Percentiles rank a stretch among this genome's conserved stretches.
phyloP scores from a whole-genome alignment of 1,284 basidiomycete genomes.

The Ceratobasidium sp. region DNA sequence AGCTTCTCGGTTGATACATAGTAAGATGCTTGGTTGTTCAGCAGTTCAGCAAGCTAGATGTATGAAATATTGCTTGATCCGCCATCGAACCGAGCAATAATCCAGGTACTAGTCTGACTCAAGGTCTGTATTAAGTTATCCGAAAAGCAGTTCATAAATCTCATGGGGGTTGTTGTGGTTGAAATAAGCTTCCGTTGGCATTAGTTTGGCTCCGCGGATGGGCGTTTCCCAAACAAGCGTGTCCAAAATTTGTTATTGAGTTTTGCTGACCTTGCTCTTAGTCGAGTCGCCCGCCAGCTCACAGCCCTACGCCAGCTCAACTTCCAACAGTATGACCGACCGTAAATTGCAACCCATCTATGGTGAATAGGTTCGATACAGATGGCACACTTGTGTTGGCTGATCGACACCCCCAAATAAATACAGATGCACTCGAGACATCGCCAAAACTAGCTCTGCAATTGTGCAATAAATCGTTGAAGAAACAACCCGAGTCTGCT shows the following conservation, averaged over 20 bases:
- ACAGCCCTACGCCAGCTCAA: not conserved
- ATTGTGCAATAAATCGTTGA: slow-evolving; percentile 85
- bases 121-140: not conserved
- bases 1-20: too few species aligned
- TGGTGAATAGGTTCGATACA: slow-evolving; percentile 6
- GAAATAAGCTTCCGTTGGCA: not conserved
- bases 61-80: too few species aligned
- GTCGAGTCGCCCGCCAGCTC: not conserved
- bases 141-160: not conserved
- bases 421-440: slow-evolving; percentile 82
- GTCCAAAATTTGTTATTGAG: slow-evolving; percentile 47
- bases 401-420: slow-evolving; percentile 24
- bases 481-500: slow-evolving; percentile 78
- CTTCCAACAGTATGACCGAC: slow-evolving; percentile 22
- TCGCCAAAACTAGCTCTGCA: slow-evolving; percentile 87
- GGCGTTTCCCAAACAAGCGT: slow-evolving; percentile 38
- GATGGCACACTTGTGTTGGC: not conserved
- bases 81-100: not conserved
- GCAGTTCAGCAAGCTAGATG: too few species aligned
- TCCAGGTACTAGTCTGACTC: too few species aligned
- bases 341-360: slow-evolving; percentile 45
- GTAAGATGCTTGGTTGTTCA: too few species aligned
- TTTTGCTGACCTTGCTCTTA: slow-evolving; percentile 15
- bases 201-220: slow-evolving; percentile 38
- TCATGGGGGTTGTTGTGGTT: not conserved